These are phyloP conservation scores for Malania oleifera DNA, from an alignment of 164 flowering plant species.

Conservation along the genomic window DNA sequence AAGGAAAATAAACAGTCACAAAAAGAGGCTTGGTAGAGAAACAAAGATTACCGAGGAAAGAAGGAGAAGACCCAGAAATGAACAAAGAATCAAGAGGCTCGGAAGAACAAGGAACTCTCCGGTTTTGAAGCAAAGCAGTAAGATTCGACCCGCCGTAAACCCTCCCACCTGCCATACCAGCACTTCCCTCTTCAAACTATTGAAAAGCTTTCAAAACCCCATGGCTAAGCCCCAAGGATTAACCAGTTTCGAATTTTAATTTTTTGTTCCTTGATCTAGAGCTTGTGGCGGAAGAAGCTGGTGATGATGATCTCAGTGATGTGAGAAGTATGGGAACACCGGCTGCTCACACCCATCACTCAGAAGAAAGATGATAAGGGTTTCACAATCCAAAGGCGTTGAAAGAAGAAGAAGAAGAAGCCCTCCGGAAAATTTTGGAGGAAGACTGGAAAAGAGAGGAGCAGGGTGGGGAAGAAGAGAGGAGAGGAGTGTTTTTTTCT, in stretches of 20 bases:
- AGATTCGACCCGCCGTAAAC: conserved; percentile 23
- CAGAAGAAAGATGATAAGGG: too few relatives aligned
- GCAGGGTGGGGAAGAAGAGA: not conserved
- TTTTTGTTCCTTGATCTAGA: conserved; percentile 9
- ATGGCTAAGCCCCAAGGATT: not conserved
- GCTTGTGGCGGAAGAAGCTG: conserved; percentile 90
- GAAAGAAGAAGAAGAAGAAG: too few relatives aligned
- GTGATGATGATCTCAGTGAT: conserved; percentile 85
- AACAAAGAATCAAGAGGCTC: conserved; percentile 41
- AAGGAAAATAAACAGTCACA: not conserved
- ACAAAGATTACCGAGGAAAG: conserved; percentile 39
- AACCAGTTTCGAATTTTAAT: not conserved
- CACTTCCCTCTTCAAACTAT: not conserved
- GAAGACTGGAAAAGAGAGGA: not conserved
- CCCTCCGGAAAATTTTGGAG: too few relatives aligned
- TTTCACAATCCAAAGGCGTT: too few relatives aligned
- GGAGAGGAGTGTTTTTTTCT: not conserved
- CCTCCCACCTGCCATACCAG: conserved; percentile 43
- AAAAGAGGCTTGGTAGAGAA: not conserved
- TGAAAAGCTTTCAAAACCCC: not conserved
- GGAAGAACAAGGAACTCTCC: conserved; percentile 33
- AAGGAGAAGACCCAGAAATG: conserved; percentile 47
- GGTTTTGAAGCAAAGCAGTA: conserved; percentile 32
- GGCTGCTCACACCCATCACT: conserved; percentile 63
- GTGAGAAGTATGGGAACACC: conserved; percentile 68